Base-by-base conservation (phyloP, 768 basidiomycete genomes). In the Lenzites betulinus region DNA sequence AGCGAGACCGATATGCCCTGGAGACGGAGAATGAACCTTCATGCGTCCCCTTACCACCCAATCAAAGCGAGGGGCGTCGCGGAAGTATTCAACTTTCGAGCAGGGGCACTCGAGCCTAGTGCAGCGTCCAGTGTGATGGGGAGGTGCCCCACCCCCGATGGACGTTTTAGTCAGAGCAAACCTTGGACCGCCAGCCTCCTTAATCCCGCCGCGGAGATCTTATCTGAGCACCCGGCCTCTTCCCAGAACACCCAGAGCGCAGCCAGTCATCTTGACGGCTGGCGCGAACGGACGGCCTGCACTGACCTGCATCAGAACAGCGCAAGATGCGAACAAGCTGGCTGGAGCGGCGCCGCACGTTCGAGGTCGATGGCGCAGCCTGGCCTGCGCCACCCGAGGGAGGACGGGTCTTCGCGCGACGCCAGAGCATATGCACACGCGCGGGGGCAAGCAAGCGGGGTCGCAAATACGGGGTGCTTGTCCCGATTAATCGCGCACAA, bases 151-250 rank as follows among this genome's bases (percentile, higher is more conserved):
- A 54, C 48, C 33, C 48, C 54, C 49, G 47, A 55, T 61, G 51
- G 48, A 23, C 22, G 22, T 35, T 55, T 55, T 35, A 44, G 54
- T 61, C 53, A 61, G 8, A 13, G 28, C 30, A 46, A 61, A 61
- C 60, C 54, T 55, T 61, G 38, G 35, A 25, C 53, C 60, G 52
- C 46, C 46, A 28, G 26, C 38, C 51, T 28, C 23, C 22, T 23
- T 51, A 55, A 7, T 20, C 39, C 60, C 60, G 54, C 53, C 60
- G 60, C 60, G 60, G 60, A 61, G 60, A 55, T 61, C 54, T 4
- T 51, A 44, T 53, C 44, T 51, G 23, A 23, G 7, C 23, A 6
- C 9, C 28, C 47, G 52, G 52, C 26, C 28, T 48, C 28, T 36
- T 41, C 15, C 36, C 47, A 36, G 46, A 30, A 50, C 12, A n/a